Base-by-base conservation (phyloP, 116 monocot species). In the Trichopus zeylanicus region DNA sequence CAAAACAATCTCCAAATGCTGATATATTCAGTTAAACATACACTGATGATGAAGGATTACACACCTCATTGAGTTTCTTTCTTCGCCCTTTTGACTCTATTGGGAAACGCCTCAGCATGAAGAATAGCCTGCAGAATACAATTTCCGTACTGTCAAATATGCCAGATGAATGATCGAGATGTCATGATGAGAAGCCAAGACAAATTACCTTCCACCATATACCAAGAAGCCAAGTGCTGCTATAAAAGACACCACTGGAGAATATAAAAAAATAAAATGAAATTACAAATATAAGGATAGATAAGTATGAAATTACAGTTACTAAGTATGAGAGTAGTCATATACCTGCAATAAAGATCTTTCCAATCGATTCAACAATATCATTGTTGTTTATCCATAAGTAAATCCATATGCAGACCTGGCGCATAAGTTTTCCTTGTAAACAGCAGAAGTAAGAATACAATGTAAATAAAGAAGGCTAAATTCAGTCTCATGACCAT, bases 151-250 rank as follows among this genome's bases (percentile, higher is more conserved):
- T 20, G 34, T 27, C 3, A 66, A 42, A 10, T 21, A 65, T 37
- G n/a, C 7, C 32, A 26, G 0, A 26, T 28, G 3, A 13, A 64
- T 24, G 16, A 48, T 26, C 13, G 24, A 64, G 18, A 53, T 11
- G 24, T 24, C 0, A 35, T 59, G 8, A 3, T 8, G 16, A 5
- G 3, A 51, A 59, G 64, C 12, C n/a, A 22, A 42, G 32, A 68
- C 7, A 24, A 24, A 49, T 67, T 64, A 91, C 91, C 83, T 86
- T 83, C 91, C 91, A 57, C 88, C 88, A 75, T 88, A 88, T 31
- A 83, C 12, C 48, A 80, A 60, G 70, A 88, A 88, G 51, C 83
- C 88, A 69, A 88, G 63, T 30, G 70, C 73, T 52, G 83, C 83
- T 48, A 83, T 30, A 37, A 88, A 69, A 10, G 88, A 83, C 24